Conservation (phyloP, 2,329 filamentous ascomycete species). For the Mycosphaerelloides madeirae region DNA sequence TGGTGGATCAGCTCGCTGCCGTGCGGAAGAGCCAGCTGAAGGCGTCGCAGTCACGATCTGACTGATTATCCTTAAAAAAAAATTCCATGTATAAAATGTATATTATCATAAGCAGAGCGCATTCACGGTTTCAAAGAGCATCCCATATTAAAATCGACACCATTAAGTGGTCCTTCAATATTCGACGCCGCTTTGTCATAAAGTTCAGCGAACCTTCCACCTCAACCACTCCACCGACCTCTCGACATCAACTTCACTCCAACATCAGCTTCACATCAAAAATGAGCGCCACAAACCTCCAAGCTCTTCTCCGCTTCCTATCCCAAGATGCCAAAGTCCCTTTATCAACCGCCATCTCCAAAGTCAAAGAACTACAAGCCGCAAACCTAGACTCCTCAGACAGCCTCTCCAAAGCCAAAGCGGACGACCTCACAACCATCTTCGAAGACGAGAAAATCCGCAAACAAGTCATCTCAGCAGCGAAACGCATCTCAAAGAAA, state of each 20-base stretch:
- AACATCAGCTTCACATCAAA: too few species aligned
- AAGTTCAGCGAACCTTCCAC: too few species aligned
- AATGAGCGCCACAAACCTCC: conserved; percentile 24
- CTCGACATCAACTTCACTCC: too few species aligned
- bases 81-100: too few species aligned
- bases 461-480: conserved; percentile 54
- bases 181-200: too few species aligned
- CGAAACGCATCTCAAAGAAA: conserved; percentile 55
- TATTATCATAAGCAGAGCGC: too few species aligned
- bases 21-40: neutral
- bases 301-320: conserved; percentile 52
- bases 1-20: conserved; percentile 30
- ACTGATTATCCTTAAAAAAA: too few species aligned
- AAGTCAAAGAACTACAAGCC: conserved; percentile 51
- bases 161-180: too few species aligned
- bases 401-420: conserved; percentile 46
- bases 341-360: conserved; percentile 51
- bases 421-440: conserved; percentile 40
- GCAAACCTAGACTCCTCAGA: conserved; percentile 44
- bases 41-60: too few species aligned
- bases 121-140: too few species aligned
- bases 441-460: conserved; percentile 51
- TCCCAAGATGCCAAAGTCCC: conserved; percentile 55
- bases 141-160: too few species aligned
- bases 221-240: too few species aligned